A percentile compares a stretch with the other conserved stretches of the same genome.
phyloP scores from a whole-genome alignment of 176 grass and related monocot species.

The Cenchrus fungigraminus region DNA sequence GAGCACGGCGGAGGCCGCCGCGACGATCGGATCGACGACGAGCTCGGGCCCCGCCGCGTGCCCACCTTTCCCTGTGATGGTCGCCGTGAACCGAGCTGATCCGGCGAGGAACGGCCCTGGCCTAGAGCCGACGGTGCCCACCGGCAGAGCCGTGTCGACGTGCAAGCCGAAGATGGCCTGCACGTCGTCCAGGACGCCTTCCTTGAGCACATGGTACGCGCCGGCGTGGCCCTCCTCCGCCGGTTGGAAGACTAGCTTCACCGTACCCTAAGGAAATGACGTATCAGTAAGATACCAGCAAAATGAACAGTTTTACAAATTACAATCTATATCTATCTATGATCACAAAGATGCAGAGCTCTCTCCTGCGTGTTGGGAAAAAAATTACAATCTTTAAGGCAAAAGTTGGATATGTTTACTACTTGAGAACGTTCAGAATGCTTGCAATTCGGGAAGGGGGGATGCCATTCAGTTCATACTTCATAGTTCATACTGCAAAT shows the following conservation, averaged over 20 bases:
- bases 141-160: conserved; percentile 26
- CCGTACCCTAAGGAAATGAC: conserved; percentile 49
- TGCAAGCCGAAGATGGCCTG: conserved; percentile 70
- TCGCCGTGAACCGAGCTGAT: conserved; percentile 57
- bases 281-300: no score
- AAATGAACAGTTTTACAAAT: no score
- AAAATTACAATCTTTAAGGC: no score
- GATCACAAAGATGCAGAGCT: no score
- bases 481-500: no score
- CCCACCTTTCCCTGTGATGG: conserved; percentile 71
- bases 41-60: conserved; percentile 59
- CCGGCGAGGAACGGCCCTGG: conserved; percentile 69
- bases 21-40: conserved; percentile 59
- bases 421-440: no score
- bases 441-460: no score
- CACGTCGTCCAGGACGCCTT: conserved; percentile 57
- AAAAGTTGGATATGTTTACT: no score
- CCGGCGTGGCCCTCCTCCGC: conserved; percentile 72
- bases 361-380: no score
- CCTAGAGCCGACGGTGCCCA: conserved; percentile 50
- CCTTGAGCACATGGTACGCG: conserved; percentile 65
- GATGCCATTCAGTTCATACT: no score
- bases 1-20: conserved; percentile 52
- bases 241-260: conserved; percentile 88
- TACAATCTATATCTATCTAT: no score